A percentile compares a stretch with the other conserved stretches of the same genome.
phyloP scores from a whole-genome alignment of 768 basidiomycete species.

The Podaxis pistillaris region DNA sequence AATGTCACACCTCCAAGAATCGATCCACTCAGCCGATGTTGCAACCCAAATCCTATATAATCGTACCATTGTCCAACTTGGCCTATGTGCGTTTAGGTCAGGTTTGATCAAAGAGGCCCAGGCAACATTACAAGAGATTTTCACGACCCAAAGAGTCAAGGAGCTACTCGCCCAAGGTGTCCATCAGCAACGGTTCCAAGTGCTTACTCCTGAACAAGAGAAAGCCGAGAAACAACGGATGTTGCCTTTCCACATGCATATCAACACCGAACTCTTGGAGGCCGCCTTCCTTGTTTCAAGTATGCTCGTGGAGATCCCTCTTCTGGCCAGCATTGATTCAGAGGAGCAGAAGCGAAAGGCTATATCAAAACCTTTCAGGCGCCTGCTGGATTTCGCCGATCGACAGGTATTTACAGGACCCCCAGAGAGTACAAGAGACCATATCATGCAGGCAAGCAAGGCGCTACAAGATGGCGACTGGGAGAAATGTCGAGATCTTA shows the following conservation, averaged over 20 bases:
- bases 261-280: constrained; percentile 96
- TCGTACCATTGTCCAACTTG: constrained; percentile 94
- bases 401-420: constrained; percentile 97
- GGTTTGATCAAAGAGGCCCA: constrained; percentile 95
- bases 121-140: constrained; percentile 90
- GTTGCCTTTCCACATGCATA: constrained; percentile 99
- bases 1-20: constrained; percentile 98
- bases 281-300: constrained; percentile 97
- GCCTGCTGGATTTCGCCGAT: constrained; percentile 94
- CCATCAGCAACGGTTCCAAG: constrained; percentile 88
- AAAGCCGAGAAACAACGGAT: constrained; percentile 94
- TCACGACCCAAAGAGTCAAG: constrained; percentile 94
- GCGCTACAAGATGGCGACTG: constrained; percentile 96
- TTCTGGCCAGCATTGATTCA: constrained; percentile 90
- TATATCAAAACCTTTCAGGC: constrained; percentile 95
- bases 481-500: constrained; percentile 91
- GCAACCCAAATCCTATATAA: constrained; percentile 98
- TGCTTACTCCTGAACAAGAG: constrained; percentile 91
- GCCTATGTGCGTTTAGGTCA: constrained; percentile 93
- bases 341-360: constrained; percentile 92
- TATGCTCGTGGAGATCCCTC: constrained; percentile 97
- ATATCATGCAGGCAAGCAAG: constrained; percentile 99
- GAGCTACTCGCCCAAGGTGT: constrained; percentile 96
- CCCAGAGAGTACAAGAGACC: constrained; percentile 97
- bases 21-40: constrained; percentile 94